These are phyloP conservation scores for Rhodotorula mucilaginosa DNA, from an alignment of 1,284 basidiomycete species.

Conservation along the genomic window DNA sequence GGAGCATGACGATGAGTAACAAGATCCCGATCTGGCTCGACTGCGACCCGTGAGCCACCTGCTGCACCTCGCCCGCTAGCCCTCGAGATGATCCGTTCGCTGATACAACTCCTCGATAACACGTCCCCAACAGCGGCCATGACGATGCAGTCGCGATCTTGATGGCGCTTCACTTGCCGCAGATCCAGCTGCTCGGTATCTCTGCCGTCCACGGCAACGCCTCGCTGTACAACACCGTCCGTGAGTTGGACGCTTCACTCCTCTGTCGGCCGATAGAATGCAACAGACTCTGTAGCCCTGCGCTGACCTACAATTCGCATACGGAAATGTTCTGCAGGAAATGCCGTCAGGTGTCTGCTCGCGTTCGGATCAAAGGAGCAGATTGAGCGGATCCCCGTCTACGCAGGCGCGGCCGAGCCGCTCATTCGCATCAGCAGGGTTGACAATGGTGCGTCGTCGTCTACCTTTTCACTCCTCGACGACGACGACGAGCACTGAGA, in stretches of 20 bases:
- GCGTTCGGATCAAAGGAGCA: conserved; percentile 53
- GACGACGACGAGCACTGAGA: too few species aligned
- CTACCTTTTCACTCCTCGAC: too few species aligned
- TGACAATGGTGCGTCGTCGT: conserved; percentile 12
- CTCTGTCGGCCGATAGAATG: neutral
- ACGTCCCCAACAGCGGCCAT: conserved; percentile 56
- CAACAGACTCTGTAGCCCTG: too few species aligned
- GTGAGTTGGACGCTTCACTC: conserved; percentile 1
- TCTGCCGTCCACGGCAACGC: conserved; percentile 81
- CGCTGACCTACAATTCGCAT: neutral
- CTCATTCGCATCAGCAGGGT: conserved; percentile 52
- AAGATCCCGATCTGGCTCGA: conserved; percentile 33
- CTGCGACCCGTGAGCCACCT: conserved; percentile 21
- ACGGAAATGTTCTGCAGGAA: conserved; percentile 36
- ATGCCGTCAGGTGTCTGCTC: conserved; percentile 23
- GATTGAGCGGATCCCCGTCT: conserved; percentile 55
- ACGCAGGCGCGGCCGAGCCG: conserved; percentile 66
- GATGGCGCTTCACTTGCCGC: conserved; percentile 63
- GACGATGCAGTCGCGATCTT: conserved; percentile 79
- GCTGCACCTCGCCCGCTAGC: neutral
- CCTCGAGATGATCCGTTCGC: neutral
- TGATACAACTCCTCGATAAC: neutral
- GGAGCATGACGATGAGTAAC: neutral
- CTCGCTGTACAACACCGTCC: conserved; percentile 59
- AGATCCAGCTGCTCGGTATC: conserved; percentile 68